Percentiles rank a stretch among this genome's conserved stretches.
phyloP scores from a whole-genome alignment of 164 flowering plant species.

The Pachysandra terminalis region DNA sequence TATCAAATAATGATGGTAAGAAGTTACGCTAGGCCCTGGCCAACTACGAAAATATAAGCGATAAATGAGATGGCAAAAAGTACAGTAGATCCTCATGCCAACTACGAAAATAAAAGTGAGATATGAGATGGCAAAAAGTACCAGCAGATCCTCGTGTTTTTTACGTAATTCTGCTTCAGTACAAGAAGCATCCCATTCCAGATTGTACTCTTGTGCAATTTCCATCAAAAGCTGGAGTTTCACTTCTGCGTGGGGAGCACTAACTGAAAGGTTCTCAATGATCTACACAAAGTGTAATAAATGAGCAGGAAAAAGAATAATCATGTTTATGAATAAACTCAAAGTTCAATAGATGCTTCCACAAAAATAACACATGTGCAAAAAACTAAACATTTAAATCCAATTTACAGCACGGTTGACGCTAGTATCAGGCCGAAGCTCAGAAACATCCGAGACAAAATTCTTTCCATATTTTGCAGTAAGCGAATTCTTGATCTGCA shows the following conservation, averaged over 20 bases:
- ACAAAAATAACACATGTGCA: background rate
- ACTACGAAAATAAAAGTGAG: background rate
- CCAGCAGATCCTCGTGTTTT: constrained; percentile 91
- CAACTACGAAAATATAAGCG: too few relatives aligned
- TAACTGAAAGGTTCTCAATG: constrained; percentile 84
- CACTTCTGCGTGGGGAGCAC: constrained; percentile 60
- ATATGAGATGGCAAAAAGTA: constrained; percentile 12
- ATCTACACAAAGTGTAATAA: constrained; percentile 41
- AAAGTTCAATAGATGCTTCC: background rate
- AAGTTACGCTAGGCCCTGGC: background rate
- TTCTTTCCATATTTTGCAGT: constrained; percentile 91
- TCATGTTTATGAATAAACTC: background rate
- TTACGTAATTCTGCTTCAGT: constrained; percentile 73
- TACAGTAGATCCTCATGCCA: too few relatives aligned
- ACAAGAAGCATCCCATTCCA: constrained; percentile 81
- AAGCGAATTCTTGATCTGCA: constrained; percentile 66
- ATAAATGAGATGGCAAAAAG: too few relatives aligned
- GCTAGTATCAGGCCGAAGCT: constrained; percentile 90
- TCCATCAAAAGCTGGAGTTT: constrained; percentile 71
- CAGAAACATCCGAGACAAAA: constrained; percentile 70
- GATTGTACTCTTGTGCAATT: constrained; percentile 62
- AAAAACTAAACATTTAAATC: constrained; percentile 5
- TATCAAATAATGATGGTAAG: background rate
- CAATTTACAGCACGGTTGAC: constrained; percentile 83
- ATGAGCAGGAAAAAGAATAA: constrained; percentile 2